Evolutionary conservation across 2,329 filamentous ascomycete genomes (phyloP).

Genomic region (Alternaria incomplexa): DNA sequence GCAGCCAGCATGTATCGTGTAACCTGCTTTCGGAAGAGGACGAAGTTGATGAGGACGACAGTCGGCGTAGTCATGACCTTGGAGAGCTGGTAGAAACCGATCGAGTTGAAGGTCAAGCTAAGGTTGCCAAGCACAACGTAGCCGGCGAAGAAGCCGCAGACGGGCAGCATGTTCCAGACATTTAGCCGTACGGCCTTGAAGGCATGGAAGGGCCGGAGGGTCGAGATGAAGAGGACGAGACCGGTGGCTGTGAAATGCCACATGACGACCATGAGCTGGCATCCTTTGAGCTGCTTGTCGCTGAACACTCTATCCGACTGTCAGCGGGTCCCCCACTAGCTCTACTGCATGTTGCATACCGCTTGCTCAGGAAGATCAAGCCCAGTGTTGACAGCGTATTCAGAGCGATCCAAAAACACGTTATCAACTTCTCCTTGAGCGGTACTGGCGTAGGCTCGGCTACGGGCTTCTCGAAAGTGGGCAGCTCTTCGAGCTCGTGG

Average conservation of each 20-base stretch:
- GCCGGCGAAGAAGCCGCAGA: slow-evolving; percentile 56
- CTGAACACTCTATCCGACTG: slow-evolving; percentile 49
- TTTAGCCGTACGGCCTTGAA: slow-evolving; percentile 54
- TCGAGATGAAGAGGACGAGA: slow-evolving; percentile 52
- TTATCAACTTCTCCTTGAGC: slow-evolving; percentile 47
- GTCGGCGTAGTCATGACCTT: slow-evolving; percentile 58
- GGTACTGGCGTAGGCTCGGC: slow-evolving; percentile 32
- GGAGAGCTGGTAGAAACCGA: slow-evolving; percentile 57
- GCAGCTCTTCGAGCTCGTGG: slow-evolving; percentile 43
- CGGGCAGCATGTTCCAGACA: slow-evolving; percentile 53
- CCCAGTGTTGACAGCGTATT: slow-evolving; percentile 54
- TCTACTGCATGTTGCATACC: slow-evolving; percentile 34
- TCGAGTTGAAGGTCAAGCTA: slow-evolving; percentile 54
- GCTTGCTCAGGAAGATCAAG: slow-evolving; percentile 55
- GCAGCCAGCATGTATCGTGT: slow-evolving; percentile 50
- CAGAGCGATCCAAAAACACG: slow-evolving; percentile 50
- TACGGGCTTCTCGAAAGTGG: slow-evolving; percentile 40
- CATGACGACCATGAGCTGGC: slow-evolving; percentile 56
- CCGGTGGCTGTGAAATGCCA: slow-evolving; percentile 56
- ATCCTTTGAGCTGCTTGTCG: slow-evolving; percentile 52
- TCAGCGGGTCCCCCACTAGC: slow-evolving; percentile 21
- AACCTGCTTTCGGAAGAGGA: slow-evolving; percentile 52
- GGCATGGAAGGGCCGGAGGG: slow-evolving; percentile 51
- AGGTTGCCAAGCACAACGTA: slow-evolving; percentile 56
- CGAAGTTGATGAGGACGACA: slow-evolving; percentile 54